Base-by-base conservation (phyloP, 352 stramenopile genomes). In the Globisporangium solare region DNA sequence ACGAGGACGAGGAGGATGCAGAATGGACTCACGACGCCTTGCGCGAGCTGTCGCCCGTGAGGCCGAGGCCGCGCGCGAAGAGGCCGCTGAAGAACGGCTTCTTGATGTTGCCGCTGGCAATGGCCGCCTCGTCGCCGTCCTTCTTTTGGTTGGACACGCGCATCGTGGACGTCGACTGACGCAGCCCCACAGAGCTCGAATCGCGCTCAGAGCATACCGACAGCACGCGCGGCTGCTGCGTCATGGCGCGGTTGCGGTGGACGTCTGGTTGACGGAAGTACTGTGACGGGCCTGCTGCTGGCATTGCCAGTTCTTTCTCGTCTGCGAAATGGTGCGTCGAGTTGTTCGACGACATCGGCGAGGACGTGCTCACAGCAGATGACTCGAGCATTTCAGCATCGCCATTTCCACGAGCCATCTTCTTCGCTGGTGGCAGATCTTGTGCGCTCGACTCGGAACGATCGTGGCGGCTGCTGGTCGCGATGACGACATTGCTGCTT, bases 1-100 rank as follows among this genome's bases (percentile, higher is more conserved):
- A 35, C 10, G 5, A 35, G 27, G 27, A 35, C 27, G 2, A 35
- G 6, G 27, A 35, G 4, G 27, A 35, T 6, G 4, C 10, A 6
- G 27, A 6, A 35, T 35, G 6, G 27, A 17, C n/a, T 32, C 31
- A 51, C 13, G 46, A 51, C 24, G 46, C 46, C n/a, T 27, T 32
- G 2, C 46, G 14, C 13, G 14, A 17, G 24, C 18, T 51, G 46
- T 35, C 20, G 15, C 24, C n/a, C 13, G 20, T n/a, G 24, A 51
- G 20, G 4, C 20, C 20, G 20, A 51, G 46, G 5, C 46, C 46
- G 32, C 71, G 68, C 54, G 54, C 61, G 69, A 71, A 74, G 37
- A 84, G 70, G 17, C 72, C 65, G 31, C 66, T 68, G 53, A 84
- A 73, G 56, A 82, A 76, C 58, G 71, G 63, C 52, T 73, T 63